These are phyloP conservation scores for Decorospora gaudefroyi DNA, from an alignment of 2,329 filamentous ascomycete genomes.

Conservation along the genomic window DNA sequence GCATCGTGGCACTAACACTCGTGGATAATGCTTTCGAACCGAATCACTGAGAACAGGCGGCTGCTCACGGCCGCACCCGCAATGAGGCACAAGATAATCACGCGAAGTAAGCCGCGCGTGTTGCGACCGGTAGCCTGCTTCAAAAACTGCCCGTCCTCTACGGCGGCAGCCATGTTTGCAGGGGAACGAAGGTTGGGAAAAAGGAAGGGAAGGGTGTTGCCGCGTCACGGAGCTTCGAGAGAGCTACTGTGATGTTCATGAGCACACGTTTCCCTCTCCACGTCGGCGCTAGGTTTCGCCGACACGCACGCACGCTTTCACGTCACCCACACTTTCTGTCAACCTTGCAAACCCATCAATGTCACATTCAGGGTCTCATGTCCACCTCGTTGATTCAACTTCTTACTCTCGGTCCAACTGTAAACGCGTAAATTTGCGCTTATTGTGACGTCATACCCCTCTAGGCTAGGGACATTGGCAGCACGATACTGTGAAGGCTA, in stretches of 20 bases:
- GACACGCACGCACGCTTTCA: slow-evolving; percentile 19
- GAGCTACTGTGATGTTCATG: slow-evolving; percentile 31
- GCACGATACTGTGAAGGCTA: no score
- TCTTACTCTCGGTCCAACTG: no score
- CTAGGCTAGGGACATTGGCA: no score
- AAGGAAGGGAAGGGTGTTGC: slow-evolving; percentile 34
- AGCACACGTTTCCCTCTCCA: slow-evolving; percentile 37
- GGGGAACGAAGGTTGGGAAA: slow-evolving; percentile 25
- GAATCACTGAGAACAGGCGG: slow-evolving; percentile 96
- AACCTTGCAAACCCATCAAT: no score
- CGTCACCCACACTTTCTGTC: slow-evolving; percentile 4
- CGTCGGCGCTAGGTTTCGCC: slow-evolving; percentile 32
- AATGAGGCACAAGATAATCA: slow-evolving; percentile 89
- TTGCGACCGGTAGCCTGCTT: slow-evolving; percentile 79
- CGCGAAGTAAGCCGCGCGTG: slow-evolving; percentile 80
- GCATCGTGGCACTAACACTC: slow-evolving; percentile 73
- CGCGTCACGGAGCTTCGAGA: slow-evolving; percentile 44
- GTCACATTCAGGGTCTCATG: no score
- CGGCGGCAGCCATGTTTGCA: slow-evolving; percentile 46
- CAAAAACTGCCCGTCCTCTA: slow-evolving; percentile 59
- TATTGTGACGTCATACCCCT: no score
- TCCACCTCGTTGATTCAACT: no score
- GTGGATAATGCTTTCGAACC: slow-evolving; percentile 99
- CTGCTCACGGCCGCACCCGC: slow-evolving; percentile 89
- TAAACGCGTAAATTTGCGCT: no score